These are phyloP conservation scores for Phytopythium delawarense DNA, from an alignment of 352 stramenopile species.

Conservation along the genomic window DNA sequence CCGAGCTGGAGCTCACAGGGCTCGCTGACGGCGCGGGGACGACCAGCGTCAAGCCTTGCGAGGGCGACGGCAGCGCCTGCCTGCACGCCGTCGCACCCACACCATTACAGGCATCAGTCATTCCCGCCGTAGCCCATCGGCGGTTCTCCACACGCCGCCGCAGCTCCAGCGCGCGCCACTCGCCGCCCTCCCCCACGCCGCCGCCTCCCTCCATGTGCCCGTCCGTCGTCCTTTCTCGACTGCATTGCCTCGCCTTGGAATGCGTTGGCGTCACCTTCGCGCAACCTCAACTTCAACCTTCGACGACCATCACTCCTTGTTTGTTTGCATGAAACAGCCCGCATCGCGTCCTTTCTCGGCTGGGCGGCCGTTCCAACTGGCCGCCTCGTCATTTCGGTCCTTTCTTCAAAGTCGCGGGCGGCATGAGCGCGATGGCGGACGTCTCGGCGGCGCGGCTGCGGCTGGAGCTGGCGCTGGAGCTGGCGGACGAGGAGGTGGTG, in stretches of 20 bases:
- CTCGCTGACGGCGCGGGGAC: neutral
- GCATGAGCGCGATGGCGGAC: neutral
- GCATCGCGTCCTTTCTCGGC: neutral
- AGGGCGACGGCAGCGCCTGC: neutral
- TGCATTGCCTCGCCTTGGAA: neutral
- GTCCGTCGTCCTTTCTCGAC: neutral
- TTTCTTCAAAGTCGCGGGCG: neutral
- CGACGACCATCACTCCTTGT: conserved; percentile 21
- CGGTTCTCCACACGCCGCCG: conserved; percentile 45
- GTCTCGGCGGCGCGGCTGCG: conserved; percentile 4
- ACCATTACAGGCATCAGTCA: neutral
- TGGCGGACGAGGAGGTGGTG: neutral
- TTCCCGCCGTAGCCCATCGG: conserved; percentile 1
- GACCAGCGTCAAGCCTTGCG: neutral
- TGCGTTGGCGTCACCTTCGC: conserved; percentile 26
- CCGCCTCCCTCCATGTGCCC: conserved; percentile 1
- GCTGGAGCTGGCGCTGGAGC: conserved; percentile 19
- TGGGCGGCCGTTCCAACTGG: neutral
- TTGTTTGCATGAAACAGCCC: neutral
- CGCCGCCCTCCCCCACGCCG: conserved; percentile 6
- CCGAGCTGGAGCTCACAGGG: neutral
- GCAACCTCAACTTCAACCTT: conserved; percentile 26
- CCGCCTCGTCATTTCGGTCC: neutral
- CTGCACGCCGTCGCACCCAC: neutral
- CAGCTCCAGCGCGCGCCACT: conserved; percentile 45